Base-by-base conservation (phyloP, 1,139 yeast species). In the Arxiozyma telluris region DNA sequence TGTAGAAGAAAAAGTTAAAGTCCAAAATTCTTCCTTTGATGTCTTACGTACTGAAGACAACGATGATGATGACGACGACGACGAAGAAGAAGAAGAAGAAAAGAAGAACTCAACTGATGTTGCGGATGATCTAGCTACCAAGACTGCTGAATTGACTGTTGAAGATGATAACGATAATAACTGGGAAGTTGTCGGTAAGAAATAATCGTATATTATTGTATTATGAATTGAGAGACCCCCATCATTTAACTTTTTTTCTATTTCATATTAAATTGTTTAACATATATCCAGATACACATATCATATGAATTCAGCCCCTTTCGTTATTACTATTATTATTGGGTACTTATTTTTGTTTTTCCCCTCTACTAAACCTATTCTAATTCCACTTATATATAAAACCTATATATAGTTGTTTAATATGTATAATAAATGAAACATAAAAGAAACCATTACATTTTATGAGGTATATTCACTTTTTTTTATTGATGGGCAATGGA, bases 31-130 rank as follows among this genome's bases (percentile, higher is more conserved):
- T 20, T 71, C 78, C 30, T 89, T 77, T 67, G 80, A 83, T 58
- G 88, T 87, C 44, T 77, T 89, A 69, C 76, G 81, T 53, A 74
- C 76, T 55, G 91, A 84, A 52, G 87, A 79, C 41, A 89, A 83
- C 22, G 87, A 81, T 6, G 86, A 81, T 52, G 78, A 71, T 51
- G 73, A 64, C 52, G 75, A 70, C 49, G 71, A 66, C 57, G 68
- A 61, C 27, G 63, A 59, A 52, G 66, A 58, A 54, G 61, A 66
- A 51, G 53, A 47, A 41, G 51, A 56, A 51, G 58, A 59, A 48
- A 51, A 53, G 25, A 30, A 50, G 4, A 48, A 53, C 6, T 54
- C 50, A 6, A 65, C 63, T 48, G 70, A 65, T 45, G 30, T 25
- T 21, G 65, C 68, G 34, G 57, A 58, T 47, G 67, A 70, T n/a